Evolutionary conservation across 306 rosid genomes (phyloP).

Genomic region (Oxytropis ochrocephala): DNA sequence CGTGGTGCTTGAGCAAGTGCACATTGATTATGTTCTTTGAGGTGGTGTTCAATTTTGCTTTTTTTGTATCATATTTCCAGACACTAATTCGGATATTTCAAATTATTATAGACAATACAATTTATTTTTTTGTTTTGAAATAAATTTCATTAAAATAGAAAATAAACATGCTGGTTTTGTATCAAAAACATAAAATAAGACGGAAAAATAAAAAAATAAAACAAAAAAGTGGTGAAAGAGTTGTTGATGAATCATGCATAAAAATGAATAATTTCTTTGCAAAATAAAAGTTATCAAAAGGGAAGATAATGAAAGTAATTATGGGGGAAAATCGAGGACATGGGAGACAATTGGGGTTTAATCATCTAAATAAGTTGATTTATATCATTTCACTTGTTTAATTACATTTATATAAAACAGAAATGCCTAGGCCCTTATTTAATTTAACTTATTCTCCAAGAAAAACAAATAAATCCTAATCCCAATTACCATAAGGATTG

Average conservation of each 20-base stretch:
- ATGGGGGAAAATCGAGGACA: background rate
- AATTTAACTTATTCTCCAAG: too few species aligned
- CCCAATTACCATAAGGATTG: background rate
- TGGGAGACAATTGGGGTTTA: background rate
- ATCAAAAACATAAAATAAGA: background rate
- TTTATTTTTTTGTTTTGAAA: background rate
- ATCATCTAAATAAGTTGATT: background rate
- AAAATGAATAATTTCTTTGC: background rate
- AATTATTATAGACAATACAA: background rate
- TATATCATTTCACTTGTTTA: background rate
- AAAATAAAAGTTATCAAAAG: background rate
- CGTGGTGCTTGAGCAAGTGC: conserved; percentile 92
- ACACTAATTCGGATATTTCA: conserved; percentile 12
- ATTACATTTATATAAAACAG: background rate
- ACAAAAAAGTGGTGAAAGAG: conserved; percentile 1
- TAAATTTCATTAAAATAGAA: background rate
- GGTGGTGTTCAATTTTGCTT: conserved; percentile 51
- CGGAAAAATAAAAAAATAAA: background rate
- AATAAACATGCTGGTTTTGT: background rate
- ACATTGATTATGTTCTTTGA: conserved; percentile 78
- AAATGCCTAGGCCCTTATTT: too few species aligned
- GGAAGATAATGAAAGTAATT: background rate
- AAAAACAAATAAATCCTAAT: background rate
- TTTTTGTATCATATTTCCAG: conserved; percentile 7
- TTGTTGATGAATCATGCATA: background rate